phyloP scores from a whole-genome alignment of 129 eudicot genomes.

The Tagetes patula region DNA sequence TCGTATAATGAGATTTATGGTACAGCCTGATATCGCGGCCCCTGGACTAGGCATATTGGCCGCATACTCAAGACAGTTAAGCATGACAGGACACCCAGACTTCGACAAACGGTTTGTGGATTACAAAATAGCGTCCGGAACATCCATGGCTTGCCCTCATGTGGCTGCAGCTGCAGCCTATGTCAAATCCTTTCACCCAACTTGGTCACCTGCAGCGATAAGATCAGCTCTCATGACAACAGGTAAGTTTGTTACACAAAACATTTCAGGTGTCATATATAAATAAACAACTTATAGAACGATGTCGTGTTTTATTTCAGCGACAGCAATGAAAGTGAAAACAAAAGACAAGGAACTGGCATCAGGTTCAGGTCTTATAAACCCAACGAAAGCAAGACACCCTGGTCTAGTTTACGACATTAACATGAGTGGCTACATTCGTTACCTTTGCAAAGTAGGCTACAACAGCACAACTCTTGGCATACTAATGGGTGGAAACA shows the following conservation, averaged over 20 bases:
- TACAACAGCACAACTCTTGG: slow-evolving; percentile 53
- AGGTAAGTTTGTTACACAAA: slow-evolving; percentile 32
- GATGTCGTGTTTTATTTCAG: slow-evolving; percentile 32
- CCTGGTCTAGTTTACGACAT: slow-evolving; percentile 83
- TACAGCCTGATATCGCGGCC: slow-evolving; percentile 85
- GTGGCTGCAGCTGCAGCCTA: slow-evolving; percentile 86
- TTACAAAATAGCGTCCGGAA: slow-evolving; percentile 64
- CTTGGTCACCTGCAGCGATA: slow-evolving; percentile 85
- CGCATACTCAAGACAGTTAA: slow-evolving; percentile 47
- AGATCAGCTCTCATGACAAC: slow-evolving; percentile 97
- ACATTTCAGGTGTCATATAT: too few species aligned
- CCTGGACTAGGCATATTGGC: slow-evolving; percentile 85
- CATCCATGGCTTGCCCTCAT: slow-evolving; percentile 94
- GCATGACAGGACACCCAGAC: slow-evolving; percentile 33
- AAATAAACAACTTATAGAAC: background rate
- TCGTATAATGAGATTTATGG: background rate
- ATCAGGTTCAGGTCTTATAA: slow-evolving; percentile 68
- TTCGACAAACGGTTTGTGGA: slow-evolving; percentile 46
- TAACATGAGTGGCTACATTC: slow-evolving; percentile 47
- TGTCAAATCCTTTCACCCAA: slow-evolving; percentile 75
- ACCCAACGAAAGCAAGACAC: slow-evolving; percentile 59
- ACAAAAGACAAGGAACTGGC: slow-evolving; percentile 53
- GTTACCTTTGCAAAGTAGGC: slow-evolving; percentile 70
- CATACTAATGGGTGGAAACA: slow-evolving; percentile 47
- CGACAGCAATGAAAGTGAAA: slow-evolving; percentile 52